A percentile compares a stretch with the other conserved stretches of the same genome.
Conservation (phyloP, 345 rosid species). For the Boechera divaricarpa region DNA sequence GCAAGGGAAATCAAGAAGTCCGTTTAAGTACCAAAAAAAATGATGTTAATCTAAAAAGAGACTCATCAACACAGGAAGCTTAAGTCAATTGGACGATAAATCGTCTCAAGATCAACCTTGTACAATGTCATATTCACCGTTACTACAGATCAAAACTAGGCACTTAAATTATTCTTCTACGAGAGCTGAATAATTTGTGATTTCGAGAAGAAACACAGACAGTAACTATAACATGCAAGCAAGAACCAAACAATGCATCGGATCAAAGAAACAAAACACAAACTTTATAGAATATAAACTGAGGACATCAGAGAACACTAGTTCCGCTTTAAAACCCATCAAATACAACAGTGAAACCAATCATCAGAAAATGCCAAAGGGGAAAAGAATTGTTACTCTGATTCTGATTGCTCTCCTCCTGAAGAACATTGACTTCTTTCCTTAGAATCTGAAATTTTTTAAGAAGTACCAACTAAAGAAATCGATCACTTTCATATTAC, state of each 20-base stretch:
- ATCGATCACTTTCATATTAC: conserved; percentile 35
- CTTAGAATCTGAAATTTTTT: conserved; percentile 56
- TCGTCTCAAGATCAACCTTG: conserved; percentile 8
- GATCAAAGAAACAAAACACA: conserved; percentile 17
- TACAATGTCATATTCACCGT: conserved; percentile 15
- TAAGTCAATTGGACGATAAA: conserved; percentile 8
- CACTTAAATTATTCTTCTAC: not conserved
- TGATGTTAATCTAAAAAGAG: not conserved
- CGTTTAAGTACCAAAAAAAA: not conserved
- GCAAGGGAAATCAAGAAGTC: conserved; percentile 47
- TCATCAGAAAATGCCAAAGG: conserved; percentile 24
- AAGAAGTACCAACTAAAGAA: conserved; percentile 8
- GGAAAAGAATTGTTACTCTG: conserved; percentile 53
- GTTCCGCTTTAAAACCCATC: conserved; percentile 21
- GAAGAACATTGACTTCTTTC: conserved; percentile 55
- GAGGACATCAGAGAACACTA: conserved; percentile 12
- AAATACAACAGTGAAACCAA: conserved; percentile 37
- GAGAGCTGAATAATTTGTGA: not conserved
- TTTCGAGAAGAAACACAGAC: conserved; percentile 10
- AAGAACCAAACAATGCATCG: conserved; percentile 32
- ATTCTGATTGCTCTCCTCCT: conserved; percentile 64
- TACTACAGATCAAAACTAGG: not conserved
- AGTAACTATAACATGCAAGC: conserved; percentile 50
- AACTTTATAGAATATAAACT: not conserved
- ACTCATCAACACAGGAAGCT: conserved; percentile 8